phyloP scores from a whole-genome alignment of 176 grass and related monocot species.

The Neostapfia colusana region DNA sequence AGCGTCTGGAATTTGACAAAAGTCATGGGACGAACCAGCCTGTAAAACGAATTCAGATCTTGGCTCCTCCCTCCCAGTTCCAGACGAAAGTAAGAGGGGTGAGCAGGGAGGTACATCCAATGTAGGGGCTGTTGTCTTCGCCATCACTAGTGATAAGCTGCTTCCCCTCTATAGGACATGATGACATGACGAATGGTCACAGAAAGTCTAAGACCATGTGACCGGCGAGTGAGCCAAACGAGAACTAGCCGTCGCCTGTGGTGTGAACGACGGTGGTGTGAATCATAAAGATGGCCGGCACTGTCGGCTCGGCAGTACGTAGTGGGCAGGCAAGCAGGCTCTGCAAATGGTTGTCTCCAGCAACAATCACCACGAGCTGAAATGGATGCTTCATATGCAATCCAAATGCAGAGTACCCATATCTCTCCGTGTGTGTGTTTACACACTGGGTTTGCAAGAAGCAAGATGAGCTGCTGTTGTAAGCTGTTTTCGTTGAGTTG shows the following conservation, averaged over 20 bases:
- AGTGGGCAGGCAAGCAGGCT: not conserved
- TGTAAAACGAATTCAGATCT: constrained; percentile 5
- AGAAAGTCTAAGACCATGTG: constrained; percentile 33
- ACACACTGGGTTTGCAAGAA: too few species aligned
- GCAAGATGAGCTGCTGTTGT: not conserved
- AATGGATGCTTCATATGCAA: constrained; percentile 1
- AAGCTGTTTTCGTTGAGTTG: not conserved
- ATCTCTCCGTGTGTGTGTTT: not conserved
- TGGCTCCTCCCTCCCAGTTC: not conserved
- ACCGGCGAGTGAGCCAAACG: too few species aligned
- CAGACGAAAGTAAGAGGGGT: too few species aligned
- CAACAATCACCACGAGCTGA: constrained; percentile 8
- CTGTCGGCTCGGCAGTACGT: not conserved
- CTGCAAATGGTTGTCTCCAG: not conserved
- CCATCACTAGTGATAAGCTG: not conserved
- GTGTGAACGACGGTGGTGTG: constrained; percentile 32
- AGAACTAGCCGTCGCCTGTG: not conserved
- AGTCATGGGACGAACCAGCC: not conserved
- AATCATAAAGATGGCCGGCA: constrained; percentile 43
- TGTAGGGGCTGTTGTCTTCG: not conserved
- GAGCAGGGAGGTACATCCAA: not conserved
- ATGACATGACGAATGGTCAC: not conserved
- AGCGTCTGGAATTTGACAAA: not conserved
- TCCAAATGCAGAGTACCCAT: not conserved
- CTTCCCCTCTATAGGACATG: constrained; percentile 3